Conservation (phyloP, 495 filamentous ascomycete genomes). For the Pseudevernia furfuracea region DNA sequence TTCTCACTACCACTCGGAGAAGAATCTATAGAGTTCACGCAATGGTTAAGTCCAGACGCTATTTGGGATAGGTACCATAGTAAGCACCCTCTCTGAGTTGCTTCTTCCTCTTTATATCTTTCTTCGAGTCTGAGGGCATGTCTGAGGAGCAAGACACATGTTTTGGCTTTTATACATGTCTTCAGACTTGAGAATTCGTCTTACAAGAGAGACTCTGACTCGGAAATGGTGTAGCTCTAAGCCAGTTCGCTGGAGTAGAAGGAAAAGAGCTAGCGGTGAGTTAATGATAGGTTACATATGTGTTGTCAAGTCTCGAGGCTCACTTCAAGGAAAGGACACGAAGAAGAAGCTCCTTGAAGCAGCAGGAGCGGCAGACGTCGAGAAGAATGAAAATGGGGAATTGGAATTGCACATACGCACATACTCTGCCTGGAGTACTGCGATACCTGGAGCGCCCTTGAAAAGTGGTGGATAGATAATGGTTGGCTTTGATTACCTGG, state of each 20-base stretch:
- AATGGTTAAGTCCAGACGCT: conserved; percentile 45
- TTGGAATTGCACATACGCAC: conserved; percentile 49
- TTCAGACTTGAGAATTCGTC: too few relatives aligned
- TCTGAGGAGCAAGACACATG: background rate
- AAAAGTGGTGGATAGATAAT: conserved; percentile 19
- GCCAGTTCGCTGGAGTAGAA: conserved; percentile 50
- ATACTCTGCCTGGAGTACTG: conserved; percentile 44
- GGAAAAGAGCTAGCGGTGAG: conserved; percentile 43
- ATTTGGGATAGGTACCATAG: conserved; percentile 49
- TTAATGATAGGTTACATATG: background rate
- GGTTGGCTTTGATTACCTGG: background rate
- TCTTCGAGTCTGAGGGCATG: background rate
- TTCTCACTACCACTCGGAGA: conserved; percentile 47
- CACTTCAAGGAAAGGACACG: conserved; percentile 26
- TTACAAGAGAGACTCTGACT: background rate
- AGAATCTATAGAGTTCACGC: conserved; percentile 33
- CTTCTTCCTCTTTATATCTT: background rate
- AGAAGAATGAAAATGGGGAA: conserved; percentile 45
- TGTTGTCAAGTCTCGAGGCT: background rate
- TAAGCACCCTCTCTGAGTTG: background rate
- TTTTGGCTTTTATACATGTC: background rate
- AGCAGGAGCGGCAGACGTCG: conserved; percentile 36
- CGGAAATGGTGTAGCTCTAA: conserved; percentile 34
- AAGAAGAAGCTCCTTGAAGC: conserved; percentile 37
- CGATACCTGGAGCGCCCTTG: conserved; percentile 24